These are phyloP conservation scores for Aphanomyces euteiches DNA, from an alignment of 352 stramenopile species.

Conservation along the genomic window DNA sequence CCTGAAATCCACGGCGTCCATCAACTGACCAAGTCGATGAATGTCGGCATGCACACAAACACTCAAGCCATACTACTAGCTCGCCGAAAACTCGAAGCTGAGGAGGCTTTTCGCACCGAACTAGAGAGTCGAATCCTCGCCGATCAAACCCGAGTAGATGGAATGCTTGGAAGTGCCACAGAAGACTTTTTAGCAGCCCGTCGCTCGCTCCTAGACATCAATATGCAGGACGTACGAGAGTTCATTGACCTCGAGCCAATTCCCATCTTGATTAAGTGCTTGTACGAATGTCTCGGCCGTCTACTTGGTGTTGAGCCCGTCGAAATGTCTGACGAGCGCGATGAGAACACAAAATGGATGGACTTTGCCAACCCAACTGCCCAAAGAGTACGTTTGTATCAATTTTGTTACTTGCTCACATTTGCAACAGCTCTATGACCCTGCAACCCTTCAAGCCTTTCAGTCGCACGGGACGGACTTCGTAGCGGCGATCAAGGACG, in stretches of 20 bases:
- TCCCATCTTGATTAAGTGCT: slow-evolving; percentile 52
- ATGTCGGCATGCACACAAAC: slow-evolving; percentile 22
- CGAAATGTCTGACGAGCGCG: slow-evolving; percentile 54
- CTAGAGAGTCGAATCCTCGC: neutral
- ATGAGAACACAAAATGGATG: slow-evolving; percentile 69
- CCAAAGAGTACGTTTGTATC: slow-evolving; percentile 33
- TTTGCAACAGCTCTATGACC: neutral
- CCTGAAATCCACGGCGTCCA: slow-evolving; percentile 19
- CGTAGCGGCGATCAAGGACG: slow-evolving; percentile 39
- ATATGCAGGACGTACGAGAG: slow-evolving; percentile 36
- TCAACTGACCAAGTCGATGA: slow-evolving; percentile 20
- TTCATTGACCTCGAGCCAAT: slow-evolving; percentile 43
- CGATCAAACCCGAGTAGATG: neutral
- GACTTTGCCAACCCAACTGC: slow-evolving; percentile 62
- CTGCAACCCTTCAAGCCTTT: neutral
- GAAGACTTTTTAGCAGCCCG: slow-evolving; percentile 26
- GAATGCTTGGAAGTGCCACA: slow-evolving; percentile 41
- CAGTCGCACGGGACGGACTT: slow-evolving; percentile 48
- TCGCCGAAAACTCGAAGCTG: slow-evolving; percentile 5
- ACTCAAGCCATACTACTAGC: slow-evolving; percentile 8
- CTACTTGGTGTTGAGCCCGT: slow-evolving; percentile 62
- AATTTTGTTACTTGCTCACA: neutral
- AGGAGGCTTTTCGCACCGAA: neutral
- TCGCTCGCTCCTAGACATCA: neutral
- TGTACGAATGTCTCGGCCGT: slow-evolving; percentile 63